Conservation (phyloP, 345 rosid species). For the Arabis hirsuta region DNA sequence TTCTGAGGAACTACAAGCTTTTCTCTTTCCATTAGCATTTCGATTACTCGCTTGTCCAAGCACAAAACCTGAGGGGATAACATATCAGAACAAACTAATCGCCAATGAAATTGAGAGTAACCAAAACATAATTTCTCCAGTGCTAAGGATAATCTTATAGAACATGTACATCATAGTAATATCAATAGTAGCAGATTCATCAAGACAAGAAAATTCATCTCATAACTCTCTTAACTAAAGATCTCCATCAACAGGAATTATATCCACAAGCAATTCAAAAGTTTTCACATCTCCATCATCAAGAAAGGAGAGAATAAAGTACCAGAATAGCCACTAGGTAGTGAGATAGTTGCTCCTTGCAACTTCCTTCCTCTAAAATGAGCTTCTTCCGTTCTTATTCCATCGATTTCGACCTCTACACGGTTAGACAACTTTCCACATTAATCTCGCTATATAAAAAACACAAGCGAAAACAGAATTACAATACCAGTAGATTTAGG, state of each 20-base stretch:
- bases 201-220: neutral
- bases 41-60: constrained; percentile 58
- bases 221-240: constrained; percentile 4
- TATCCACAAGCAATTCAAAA: constrained; percentile 1
- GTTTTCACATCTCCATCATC: neutral
- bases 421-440: neutral
- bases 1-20: constrained; percentile 50
- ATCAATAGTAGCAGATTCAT: constrained; percentile 13
- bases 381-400: constrained; percentile 67
- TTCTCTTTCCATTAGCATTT: constrained; percentile 50
- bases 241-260: neutral
- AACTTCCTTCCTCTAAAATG: constrained; percentile 88
- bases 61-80: constrained; percentile 63
- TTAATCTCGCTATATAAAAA: neutral
- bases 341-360: constrained; percentile 66
- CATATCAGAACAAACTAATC: neutral
- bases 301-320: constrained; percentile 9
- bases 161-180: constrained; percentile 2
- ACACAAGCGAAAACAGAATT: constrained; percentile 10
- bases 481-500: constrained; percentile 63
- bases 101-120: neutral
- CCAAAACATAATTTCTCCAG: constrained; percentile 3
- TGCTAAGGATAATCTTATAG: no score
- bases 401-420: constrained; percentile 65
- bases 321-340: constrained; percentile 81